A percentile compares a stretch with the other conserved stretches of the same genome.
Evolutionary conservation across 1,139 yeast species (phyloP).

Genomic region (Suhomyces kunorum): DNA sequence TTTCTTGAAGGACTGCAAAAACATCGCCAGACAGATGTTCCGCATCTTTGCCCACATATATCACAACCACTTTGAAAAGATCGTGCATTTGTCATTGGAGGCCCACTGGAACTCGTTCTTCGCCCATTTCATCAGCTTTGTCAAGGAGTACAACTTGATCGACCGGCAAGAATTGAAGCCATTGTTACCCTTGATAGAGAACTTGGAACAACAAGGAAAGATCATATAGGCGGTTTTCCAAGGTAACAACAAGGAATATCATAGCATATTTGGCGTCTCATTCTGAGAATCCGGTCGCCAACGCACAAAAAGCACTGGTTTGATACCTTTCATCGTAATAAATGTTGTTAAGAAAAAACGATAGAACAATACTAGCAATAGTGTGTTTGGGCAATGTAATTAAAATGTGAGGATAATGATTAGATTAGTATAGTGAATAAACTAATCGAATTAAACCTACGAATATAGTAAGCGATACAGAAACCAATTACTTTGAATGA

Average conservation of each 20-base stretch:
- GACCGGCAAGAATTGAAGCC: constrained; percentile 83
- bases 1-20: constrained; percentile 78
- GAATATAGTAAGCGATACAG: too few relatives aligned
- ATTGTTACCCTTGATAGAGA: constrained; percentile 70
- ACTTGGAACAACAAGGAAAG: constrained; percentile 84
- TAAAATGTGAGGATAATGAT: too few relatives aligned
- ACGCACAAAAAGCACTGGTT: constrained; percentile 2
- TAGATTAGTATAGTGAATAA: too few relatives aligned
- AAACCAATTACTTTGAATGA: too few relatives aligned
- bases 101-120: constrained; percentile 99
- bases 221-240: constrained; percentile 37
- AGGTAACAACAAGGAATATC: not conserved
- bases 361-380: too few relatives aligned
- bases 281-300: too few relatives aligned
- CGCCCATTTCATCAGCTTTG: constrained; percentile 90
- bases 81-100: constrained; percentile 85
- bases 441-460: too few relatives aligned
- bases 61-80: constrained; percentile 89
- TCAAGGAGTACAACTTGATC: constrained; percentile 77
- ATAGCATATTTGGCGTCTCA: not conserved
- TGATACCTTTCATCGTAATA: constrained; percentile 1
- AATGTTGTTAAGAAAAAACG: not conserved
- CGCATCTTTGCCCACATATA: constrained; percentile 96
- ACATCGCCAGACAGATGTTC: constrained; percentile 89
- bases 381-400: too few relatives aligned